These are phyloP conservation scores for Globisporangium paroecandrum DNA, from an alignment of 352 stramenopile genomes.

Conservation along the genomic window DNA sequence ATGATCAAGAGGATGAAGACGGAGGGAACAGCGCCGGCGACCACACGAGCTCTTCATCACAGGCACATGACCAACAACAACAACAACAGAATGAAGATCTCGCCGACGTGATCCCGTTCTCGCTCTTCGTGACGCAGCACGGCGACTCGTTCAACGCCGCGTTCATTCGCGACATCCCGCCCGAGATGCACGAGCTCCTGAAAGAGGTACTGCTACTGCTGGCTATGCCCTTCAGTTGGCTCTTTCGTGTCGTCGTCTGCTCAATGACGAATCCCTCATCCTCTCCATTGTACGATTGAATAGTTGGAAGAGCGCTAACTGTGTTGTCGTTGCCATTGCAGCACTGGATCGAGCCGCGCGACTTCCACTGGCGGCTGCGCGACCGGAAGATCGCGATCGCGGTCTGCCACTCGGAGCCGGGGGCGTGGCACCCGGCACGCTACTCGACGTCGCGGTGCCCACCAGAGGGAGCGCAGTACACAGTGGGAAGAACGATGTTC, in stretches of 20 bases:
- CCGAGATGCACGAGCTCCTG: constrained; percentile 41
- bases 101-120: constrained; percentile 27
- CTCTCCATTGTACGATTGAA: constrained; percentile 1
- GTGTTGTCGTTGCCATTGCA: constrained; percentile 14
- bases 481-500: constrained; percentile 92
- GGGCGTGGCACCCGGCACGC: constrained; percentile 82
- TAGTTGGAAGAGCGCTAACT: constrained; percentile 6
- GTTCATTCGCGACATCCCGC: constrained; percentile 60
- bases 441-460: constrained; percentile 76
- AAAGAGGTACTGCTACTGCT: constrained; percentile 26
- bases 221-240: not conserved
- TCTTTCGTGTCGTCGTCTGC: not conserved
- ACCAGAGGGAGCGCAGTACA: constrained; percentile 42
- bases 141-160: constrained; percentile 60
- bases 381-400: constrained; percentile 47
- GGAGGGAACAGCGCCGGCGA: not conserved
- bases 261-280: not conserved
- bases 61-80: not conserved
- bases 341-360: constrained; percentile 73
- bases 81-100: not conserved
- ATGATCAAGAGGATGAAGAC: not conserved
- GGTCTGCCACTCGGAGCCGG: constrained; percentile 92
- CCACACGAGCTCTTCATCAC: not conserved
- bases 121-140: constrained; percentile 62
- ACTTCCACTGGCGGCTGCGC: constrained; percentile 58